Percentiles rank a stretch among this genome's conserved stretches.
These are phyloP conservation scores for Hypoxylon trugodes DNA, from an alignment of 495 filamentous ascomycete species.

Conservation along the genomic window DNA sequence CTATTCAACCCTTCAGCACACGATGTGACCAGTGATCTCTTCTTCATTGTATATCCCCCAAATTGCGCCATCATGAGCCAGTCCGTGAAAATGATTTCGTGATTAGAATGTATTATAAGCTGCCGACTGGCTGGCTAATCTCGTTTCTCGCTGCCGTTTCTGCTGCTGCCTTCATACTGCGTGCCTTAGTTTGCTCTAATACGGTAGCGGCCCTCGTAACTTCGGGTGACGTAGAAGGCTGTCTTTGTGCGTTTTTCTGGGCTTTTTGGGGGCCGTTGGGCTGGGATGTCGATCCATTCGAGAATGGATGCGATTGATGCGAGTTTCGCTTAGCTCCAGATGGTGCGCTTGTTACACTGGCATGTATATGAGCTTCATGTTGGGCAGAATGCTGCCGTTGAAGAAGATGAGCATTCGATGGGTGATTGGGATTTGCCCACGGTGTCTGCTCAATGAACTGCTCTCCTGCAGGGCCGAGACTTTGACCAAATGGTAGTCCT, in stretches of 20 bases:
- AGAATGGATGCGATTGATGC: constrained; percentile 44
- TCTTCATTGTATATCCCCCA: not conserved
- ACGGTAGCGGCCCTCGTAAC: constrained; percentile 42
- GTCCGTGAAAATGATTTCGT: constrained; percentile 7
- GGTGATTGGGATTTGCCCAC: constrained; percentile 90
- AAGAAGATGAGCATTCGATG: constrained; percentile 64
- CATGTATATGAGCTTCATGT: constrained; percentile 38
- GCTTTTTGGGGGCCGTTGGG: constrained; percentile 37
- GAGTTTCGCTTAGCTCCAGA: constrained; percentile 44
- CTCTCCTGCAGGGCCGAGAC: constrained; percentile 74
- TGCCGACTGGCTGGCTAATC: constrained; percentile 28
- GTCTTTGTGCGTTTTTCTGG: constrained; percentile 33
- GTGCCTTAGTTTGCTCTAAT: constrained; percentile 41
- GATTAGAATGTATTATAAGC: constrained; percentile 18
- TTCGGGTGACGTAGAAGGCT: constrained; percentile 41
- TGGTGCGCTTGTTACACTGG: constrained; percentile 33
- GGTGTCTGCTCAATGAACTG: constrained; percentile 83
- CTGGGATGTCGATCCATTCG: constrained; percentile 39
- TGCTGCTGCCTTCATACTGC: constrained; percentile 39
- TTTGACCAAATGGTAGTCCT: constrained; percentile 49
- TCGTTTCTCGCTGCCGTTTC: constrained; percentile 29
- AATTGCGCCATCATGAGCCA: constrained; percentile 15
- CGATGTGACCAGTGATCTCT: not conserved
- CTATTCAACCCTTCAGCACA: constrained; percentile 31
- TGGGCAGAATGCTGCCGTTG: constrained; percentile 51